These are phyloP conservation scores for Linderina pennispora DNA, from an alignment of 192 early-diverging fungal species.

Conservation along the genomic window DNA sequence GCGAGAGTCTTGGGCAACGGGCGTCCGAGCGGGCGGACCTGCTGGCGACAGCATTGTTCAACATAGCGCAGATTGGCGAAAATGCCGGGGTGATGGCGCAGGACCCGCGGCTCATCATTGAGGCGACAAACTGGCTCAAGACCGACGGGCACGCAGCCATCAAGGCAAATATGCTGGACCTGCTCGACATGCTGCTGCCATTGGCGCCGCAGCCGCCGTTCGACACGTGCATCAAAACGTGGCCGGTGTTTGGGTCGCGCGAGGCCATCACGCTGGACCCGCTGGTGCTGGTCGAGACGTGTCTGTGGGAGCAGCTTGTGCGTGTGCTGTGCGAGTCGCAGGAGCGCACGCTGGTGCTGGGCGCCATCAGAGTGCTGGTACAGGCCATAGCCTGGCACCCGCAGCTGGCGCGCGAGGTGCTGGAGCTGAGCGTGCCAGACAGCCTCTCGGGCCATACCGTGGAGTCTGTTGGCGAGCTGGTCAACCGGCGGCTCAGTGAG, in stretches of 20 bases:
- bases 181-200: slow-evolving; percentile 35
- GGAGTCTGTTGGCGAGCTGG: slow-evolving; percentile 22
- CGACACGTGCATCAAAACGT: slow-evolving; percentile 10
- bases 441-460: background rate
- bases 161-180: slow-evolving; percentile 25
- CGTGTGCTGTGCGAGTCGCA: slow-evolving; percentile 17
- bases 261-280: slow-evolving; percentile 20
- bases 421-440: slow-evolving; percentile 22
- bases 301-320: slow-evolving; percentile 43
- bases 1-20: slow-evolving; percentile 5
- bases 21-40: slow-evolving; percentile 22
- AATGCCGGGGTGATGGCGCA: slow-evolving; percentile 33
- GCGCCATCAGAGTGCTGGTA: slow-evolving; percentile 31
- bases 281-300: slow-evolving; percentile 32
- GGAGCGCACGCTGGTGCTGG: slow-evolving; percentile 33
- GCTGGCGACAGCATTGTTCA: slow-evolving; percentile 32
- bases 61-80: slow-evolving; percentile 37
- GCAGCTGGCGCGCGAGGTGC: slow-evolving; percentile 38
- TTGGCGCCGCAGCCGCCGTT: slow-evolving; percentile 21
- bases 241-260: slow-evolving; percentile 21
- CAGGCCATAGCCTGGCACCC: slow-evolving; percentile 43
- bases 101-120: slow-evolving; percentile 29
- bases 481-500: slow-evolving; percentile 25
- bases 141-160: slow-evolving; percentile 5
- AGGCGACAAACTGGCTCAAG: slow-evolving; percentile 36